Evolutionary conservation across 352 stramenopile genomes (phyloP), one percentile per base, ranked within the genome.

Genomic region (Vaucheria bursata): DNA sequence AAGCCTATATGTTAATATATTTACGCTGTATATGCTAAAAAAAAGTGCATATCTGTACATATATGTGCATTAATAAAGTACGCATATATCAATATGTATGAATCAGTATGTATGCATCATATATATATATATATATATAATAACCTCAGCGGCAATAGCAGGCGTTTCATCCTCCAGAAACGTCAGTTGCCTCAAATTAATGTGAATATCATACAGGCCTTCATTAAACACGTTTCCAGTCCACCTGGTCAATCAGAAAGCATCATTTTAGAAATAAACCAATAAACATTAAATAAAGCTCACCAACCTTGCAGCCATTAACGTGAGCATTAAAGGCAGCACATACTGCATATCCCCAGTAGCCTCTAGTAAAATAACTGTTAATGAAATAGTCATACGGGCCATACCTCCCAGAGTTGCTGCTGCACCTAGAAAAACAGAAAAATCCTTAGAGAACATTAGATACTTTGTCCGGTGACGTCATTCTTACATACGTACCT

Each of bases 141-240:
- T n/a, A n/a, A n/a, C n/a, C n/a, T n/a, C n/a, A n/a, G n/a, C n/a
- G n/a, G n/a, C n/a, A n/a, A n/a, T n/a, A 35, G 79, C 77, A 31
- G 77, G 77, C 8, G 77, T 70, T 40, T 82, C 52, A 49, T 82
- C 94, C 81, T 98, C 93, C 37, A 99, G 86, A 85, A 98, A 98
- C 33, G 93, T 93, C 79, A 98, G 89, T 73, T 94, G 85, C 79
- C 97, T 97, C 53, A 98, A 86, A 80, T 97, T 90, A 80, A 99
- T 98, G 82, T 98, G 94, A 76, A 98, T 97, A 85, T 99, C 95
- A 86, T 99, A 99, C 32, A 99, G 86, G 18, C 94, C 93, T 79
- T 98, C 92, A 85, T 98, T 98, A 86, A 98, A 98, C 32, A 93
- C 88, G 87, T 99, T 98, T 65, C 95, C 96, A 31, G 97, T 59